phyloP scores from a whole-genome alignment of 1,139 yeast species.

The Hansenula sp. region DNA sequence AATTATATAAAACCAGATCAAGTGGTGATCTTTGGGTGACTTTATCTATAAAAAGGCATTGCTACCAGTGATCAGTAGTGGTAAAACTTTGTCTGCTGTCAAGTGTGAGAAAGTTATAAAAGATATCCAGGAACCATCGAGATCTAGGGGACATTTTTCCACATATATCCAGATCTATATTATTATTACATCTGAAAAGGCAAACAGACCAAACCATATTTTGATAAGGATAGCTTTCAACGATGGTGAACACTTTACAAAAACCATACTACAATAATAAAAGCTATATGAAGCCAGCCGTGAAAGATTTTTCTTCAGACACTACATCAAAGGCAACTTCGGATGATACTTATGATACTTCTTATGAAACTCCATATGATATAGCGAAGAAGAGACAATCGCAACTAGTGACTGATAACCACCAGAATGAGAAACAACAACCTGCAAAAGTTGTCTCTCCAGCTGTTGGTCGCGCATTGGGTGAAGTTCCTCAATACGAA shows the following conservation, averaged over 20 bases:
- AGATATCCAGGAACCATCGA: no score
- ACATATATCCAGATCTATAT: no score
- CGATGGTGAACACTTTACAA: background rate
- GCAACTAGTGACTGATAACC: conserved; percentile 6
- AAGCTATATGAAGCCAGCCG: background rate
- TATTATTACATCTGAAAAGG: background rate
- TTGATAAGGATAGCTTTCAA: background rate
- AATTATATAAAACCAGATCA: no score
- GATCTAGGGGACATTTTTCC: no score
- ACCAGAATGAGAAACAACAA: conserved; percentile 1
- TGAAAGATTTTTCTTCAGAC: background rate
- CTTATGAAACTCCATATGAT: conserved; percentile 26
- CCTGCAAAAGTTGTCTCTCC: background rate
- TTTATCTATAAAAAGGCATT: no score
- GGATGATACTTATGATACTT: conserved; percentile 9
- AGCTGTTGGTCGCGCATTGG: background rate
- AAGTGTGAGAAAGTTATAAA: no score
- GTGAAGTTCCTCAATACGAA: conserved; percentile 8
- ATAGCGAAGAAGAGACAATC: conserved; percentile 20
- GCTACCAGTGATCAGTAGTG: no score
- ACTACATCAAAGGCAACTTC: background rate
- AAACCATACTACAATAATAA: conserved; percentile 12
- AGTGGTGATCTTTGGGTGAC: no score
- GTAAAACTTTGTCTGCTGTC: no score
- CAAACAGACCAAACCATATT: background rate